Evolutionary conservation across 176 grass and related monocot species (phyloP).

Genomic region (Avena sativa): DNA sequence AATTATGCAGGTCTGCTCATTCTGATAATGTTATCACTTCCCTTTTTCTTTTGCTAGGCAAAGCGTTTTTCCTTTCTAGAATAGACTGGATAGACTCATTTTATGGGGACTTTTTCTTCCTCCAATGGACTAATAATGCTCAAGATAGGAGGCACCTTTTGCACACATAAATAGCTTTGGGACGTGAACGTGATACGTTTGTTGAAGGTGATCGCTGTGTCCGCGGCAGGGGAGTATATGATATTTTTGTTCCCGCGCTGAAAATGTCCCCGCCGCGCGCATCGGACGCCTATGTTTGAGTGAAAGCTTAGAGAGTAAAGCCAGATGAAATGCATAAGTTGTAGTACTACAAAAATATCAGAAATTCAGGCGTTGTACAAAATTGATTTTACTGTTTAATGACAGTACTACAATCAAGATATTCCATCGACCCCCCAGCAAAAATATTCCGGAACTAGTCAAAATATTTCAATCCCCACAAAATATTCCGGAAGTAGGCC

Average conservation of each 20-base stretch:
- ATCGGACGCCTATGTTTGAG: no score
- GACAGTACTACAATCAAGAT: not conserved
- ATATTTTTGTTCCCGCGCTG: no score
- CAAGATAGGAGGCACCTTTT: not conserved
- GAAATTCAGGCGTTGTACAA: not conserved
- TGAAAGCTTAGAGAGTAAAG: not conserved
- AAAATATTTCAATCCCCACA: slow-evolving; percentile 34
- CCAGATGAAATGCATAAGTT: not conserved
- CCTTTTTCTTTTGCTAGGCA: not conserved
- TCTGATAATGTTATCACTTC: not conserved
- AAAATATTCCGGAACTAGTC: not conserved
- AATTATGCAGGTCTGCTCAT: not conserved
- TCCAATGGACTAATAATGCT: slow-evolving; percentile 35
- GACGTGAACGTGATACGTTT: not conserved
- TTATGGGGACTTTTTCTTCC: not conserved
- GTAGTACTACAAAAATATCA: no score
- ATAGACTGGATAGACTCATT: no score
- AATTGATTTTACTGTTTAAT: not conserved
- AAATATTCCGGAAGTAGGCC: slow-evolving; percentile 82
- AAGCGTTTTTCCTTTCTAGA: no score
- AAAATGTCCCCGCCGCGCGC: no score
- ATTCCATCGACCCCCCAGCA: not conserved
- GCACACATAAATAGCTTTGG: not conserved
- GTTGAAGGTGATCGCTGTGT: not conserved
- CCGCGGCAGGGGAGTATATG: no score